Conservation (phyloP, 768 basidiomycete genomes). For the Mrakia gelida region DNA sequence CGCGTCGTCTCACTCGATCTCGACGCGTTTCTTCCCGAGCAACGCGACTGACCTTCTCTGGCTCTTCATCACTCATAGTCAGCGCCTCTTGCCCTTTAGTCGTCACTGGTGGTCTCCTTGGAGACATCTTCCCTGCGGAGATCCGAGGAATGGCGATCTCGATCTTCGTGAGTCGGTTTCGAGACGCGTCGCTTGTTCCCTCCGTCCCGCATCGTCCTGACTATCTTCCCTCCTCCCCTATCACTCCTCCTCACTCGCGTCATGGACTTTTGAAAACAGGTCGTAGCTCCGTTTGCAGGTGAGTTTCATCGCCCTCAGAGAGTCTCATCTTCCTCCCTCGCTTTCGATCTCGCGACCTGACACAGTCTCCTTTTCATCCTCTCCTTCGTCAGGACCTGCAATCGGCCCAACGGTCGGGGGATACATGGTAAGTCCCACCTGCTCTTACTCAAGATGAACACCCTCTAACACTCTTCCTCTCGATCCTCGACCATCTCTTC, state of each 20-base stretch:
- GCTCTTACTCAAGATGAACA: no score
- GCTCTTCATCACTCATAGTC: neutral
- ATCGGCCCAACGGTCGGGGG: slow-evolving; percentile 46
- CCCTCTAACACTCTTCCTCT: no score
- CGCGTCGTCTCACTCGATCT: neutral
- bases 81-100: slow-evolving; percentile 47
- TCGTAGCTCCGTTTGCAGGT: slow-evolving; percentile 45
- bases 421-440: slow-evolving; percentile 37
- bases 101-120: slow-evolving; percentile 47
- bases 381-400: slow-evolving; percentile 34
- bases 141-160: slow-evolving; percentile 45
- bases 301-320: no score
- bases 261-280: no score
- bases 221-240: no score
- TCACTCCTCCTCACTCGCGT: no score
- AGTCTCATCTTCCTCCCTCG: no score
- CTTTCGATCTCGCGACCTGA: no score
- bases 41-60: neutral
- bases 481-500: no score
- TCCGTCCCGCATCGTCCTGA: no score
- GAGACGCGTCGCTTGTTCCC: no score
- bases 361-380: no score
- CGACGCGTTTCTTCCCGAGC: neutral
- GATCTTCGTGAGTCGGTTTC: slow-evolving; percentile 35
- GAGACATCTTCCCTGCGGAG: slow-evolving; percentile 42